Evolutionary conservation across 2,329 filamentous ascomycete genomes (phyloP).

Genomic region (Orbilia blumenaviensis): DNA sequence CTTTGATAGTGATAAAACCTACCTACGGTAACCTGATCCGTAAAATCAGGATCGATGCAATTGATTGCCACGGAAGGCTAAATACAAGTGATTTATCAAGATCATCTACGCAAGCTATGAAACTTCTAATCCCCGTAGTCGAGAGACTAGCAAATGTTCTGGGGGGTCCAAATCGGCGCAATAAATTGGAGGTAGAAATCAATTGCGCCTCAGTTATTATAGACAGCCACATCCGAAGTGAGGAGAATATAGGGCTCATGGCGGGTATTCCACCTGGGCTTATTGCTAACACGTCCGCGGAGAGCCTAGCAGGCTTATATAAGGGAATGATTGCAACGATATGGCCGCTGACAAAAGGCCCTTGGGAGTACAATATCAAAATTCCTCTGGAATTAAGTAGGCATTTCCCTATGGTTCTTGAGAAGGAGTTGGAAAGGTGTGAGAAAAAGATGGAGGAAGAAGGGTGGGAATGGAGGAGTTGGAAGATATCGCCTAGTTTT

Average conservation of each 20-base stretch:
- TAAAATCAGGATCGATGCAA: slow-evolving; percentile 1
- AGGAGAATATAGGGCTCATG: background rate
- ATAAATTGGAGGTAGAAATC: background rate
- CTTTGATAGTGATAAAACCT: background rate
- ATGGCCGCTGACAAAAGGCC: slow-evolving; percentile 12
- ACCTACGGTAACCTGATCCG: background rate
- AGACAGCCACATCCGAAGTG: background rate
- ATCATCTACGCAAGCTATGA: background rate
- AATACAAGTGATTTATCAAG: too few relatives aligned
- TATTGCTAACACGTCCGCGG: too few relatives aligned
- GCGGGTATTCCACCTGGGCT: too few relatives aligned
- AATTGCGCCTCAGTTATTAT: background rate
- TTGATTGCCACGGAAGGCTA: background rate
- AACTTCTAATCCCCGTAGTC: background rate
- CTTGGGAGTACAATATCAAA: slow-evolving; percentile 16
- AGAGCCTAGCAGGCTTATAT: background rate
- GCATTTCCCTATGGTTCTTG: background rate
- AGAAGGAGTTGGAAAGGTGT: background rate
- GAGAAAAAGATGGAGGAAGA: background rate
- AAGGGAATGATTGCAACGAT: background rate
- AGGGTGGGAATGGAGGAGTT: background rate
- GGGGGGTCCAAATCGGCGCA: background rate
- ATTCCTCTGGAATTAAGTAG: background rate
- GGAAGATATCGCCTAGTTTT: background rate
- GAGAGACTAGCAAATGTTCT: background rate